Base-by-base conservation (phyloP, 352 stramenopile species). In the Phytophthora constricta region DNA sequence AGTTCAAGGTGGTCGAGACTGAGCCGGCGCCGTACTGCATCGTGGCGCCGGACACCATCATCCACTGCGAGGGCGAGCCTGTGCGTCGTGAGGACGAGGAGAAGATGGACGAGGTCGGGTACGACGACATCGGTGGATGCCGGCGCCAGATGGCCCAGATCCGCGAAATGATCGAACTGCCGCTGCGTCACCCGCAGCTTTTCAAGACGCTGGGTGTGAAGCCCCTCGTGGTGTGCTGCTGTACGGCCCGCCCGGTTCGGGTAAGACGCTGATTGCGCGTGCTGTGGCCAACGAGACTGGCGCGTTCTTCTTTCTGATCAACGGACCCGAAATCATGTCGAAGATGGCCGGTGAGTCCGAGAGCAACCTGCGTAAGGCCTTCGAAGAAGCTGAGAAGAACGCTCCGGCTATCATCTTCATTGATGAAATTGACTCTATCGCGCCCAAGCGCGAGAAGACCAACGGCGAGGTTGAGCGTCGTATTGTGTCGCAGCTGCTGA, bases 401-500 rank as follows among this genome's bases (percentile, higher is more conserved):
- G 96, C 97, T 3, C 98, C 98, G 20, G 93, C 97, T n/a, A 99
- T 99, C 76, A 99, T 99, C 67, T 99, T 99, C 72, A 99, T 99
- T 76, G 98, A 99, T 82, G 98, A 99, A 65, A 99, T 99, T 68
- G 98, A 99, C 75, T 99, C 97, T 14, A 93, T 96, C 60, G 97
- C 97, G 9, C 98, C 98, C 1, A 99, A 99, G 83, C 88, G 98
- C 80, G 98, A 99, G 59, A 99, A 99, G 87, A 98, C 97, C 19
- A 99, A 99, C 73, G 98, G 98, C 34, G 97, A 99, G 76, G 97
- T 99, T 19, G 98, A 99, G 77, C 92, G 96, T 53, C 94, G 98
- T 65, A 99, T 99, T 70, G 98, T 99, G 25, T 98, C 86, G 65
- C 97, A 99, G 86, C 82, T 99, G 58, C 79, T 99, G 23, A 99